Percentiles rank a stretch among this genome's conserved stretches.
phyloP scores from a whole-genome alignment of 2,329 filamentous ascomycete species.

The Talaromyces sp. region DNA sequence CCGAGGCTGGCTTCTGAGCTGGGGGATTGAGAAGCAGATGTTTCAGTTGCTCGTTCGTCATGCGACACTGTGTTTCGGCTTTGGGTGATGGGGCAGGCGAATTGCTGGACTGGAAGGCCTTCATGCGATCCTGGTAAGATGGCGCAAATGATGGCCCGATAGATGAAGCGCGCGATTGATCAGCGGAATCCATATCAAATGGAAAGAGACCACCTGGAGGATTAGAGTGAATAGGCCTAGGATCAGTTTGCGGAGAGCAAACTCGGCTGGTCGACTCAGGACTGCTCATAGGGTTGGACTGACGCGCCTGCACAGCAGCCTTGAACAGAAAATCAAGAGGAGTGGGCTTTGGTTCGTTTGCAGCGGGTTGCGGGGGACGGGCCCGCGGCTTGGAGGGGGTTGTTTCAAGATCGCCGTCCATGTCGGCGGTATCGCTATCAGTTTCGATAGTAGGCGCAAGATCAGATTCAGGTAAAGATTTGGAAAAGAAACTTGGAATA shows the following conservation, averaged over 20 bases:
- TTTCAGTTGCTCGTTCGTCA: conserved; percentile 51
- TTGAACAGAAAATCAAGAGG: conserved; percentile 90
- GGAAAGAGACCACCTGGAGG: conserved; percentile 63
- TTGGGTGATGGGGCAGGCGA: conserved; percentile 23
- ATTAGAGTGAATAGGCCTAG: conserved; percentile 47
- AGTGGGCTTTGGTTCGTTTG: conserved; percentile 61
- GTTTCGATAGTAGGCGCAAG: conserved; percentile 38
- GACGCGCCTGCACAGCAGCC: conserved; percentile 70
- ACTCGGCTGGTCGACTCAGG: conserved; percentile 45
- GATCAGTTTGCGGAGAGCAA: conserved; percentile 54
- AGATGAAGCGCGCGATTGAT: conserved; percentile 50
- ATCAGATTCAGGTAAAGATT: conserved; percentile 69
- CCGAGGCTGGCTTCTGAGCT: conserved; percentile 39
- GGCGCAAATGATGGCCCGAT: conserved; percentile 71
- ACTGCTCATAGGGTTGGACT: conserved; percentile 56
- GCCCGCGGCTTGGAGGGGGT: conserved; percentile 50
- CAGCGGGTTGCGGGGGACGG: conserved; percentile 32
- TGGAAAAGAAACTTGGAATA: conserved; percentile 84
- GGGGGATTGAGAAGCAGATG: conserved; percentile 48
- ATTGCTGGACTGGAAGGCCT: conserved; percentile 44
- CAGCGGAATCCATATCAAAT: conserved; percentile 67
- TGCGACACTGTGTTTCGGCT: conserved; percentile 44
- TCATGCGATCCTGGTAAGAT: conserved; percentile 51
- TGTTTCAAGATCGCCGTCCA: conserved; percentile 38
- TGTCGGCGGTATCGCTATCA: conserved; percentile 43